These are phyloP conservation scores for Termitomyces titanicus DNA, from an alignment of 768 basidiomycete species.

Conservation along the genomic window DNA sequence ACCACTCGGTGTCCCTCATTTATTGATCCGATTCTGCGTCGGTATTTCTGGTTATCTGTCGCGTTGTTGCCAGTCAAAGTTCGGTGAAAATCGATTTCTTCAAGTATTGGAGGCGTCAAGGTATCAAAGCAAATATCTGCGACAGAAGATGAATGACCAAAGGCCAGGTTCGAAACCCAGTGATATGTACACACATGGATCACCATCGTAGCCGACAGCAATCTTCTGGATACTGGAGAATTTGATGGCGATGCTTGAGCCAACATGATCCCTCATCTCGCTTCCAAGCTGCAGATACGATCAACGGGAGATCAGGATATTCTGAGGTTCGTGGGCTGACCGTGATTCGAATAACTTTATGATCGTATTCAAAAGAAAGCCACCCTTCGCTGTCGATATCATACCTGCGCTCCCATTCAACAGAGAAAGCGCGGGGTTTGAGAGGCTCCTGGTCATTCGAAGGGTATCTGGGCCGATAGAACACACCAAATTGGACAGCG, in stretches of 20 bases:
- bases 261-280: constrained; percentile 44
- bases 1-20: constrained; percentile 55
- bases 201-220: constrained; percentile 58
- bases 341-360: constrained; percentile 60
- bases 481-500: constrained; percentile 64
- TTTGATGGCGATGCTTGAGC: constrained; percentile 47
- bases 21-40: constrained; percentile 54
- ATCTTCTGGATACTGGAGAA: constrained; percentile 60
- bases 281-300: constrained; percentile 53
- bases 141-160: constrained; percentile 4
- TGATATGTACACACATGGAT: constrained; percentile 57
- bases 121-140: constrained; percentile 69
- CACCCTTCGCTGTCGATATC: constrained; percentile 42
- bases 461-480: constrained; percentile 38
- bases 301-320: not conserved
- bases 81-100: constrained; percentile 56
- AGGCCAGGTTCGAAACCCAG: not conserved
- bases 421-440: constrained; percentile 53
- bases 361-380: constrained; percentile 63
- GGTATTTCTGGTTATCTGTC: constrained; percentile 42
- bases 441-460: constrained; percentile 23
- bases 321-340: constrained; percentile 30
- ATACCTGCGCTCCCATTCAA: constrained; percentile 65
- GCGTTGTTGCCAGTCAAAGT: constrained; percentile 37
- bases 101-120: constrained; percentile 60